Percentiles rank a stretch among this genome's conserved stretches.
These are phyloP conservation scores for Aegilops speltoides DNA, from an alignment of 176 grass and related monocot species.

Conservation along the genomic window DNA sequence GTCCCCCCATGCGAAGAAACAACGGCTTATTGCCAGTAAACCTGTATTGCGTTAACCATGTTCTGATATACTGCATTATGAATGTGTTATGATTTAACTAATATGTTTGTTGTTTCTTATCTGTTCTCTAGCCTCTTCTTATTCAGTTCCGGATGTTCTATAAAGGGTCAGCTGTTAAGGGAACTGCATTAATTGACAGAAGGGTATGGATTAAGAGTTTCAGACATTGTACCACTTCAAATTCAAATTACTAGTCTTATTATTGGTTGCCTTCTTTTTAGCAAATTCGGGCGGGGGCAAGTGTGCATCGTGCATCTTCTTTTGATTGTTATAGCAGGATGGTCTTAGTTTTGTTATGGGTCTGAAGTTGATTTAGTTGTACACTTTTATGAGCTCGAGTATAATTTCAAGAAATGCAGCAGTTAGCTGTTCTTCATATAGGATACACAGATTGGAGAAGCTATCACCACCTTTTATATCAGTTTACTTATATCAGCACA, in stretches of 20 bases:
- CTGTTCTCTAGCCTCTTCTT: slow-evolving; percentile 64
- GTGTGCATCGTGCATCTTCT: not conserved
- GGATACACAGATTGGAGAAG: not conserved
- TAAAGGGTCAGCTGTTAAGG: slow-evolving; percentile 67
- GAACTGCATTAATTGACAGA: slow-evolving; percentile 67
- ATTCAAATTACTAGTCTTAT: not conserved
- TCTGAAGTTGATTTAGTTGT: not conserved
- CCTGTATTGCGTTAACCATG: slow-evolving; percentile 23
- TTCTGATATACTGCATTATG: not conserved
- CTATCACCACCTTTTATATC: not conserved
- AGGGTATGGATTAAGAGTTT: slow-evolving; percentile 37
- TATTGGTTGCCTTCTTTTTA: not conserved
- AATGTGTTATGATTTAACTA: not conserved
- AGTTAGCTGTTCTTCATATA: not conserved
- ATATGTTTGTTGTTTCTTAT: not conserved
- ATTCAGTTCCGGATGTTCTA: slow-evolving; percentile 81
- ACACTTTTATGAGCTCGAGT: not conserved
- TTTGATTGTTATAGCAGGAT: not conserved
- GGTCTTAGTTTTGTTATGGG: not conserved
- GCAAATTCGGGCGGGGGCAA: not conserved
- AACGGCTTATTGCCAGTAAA: slow-evolving; percentile 1
- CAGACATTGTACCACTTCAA: not conserved
- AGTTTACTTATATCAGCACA: not conserved
- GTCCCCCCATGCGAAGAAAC: not conserved
- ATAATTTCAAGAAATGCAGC: not conserved